Evolutionary conservation across 1,139 yeast species (phyloP), one percentile per base, ranked within the genome.

Genomic region (Suhomyces terraborum): DNA sequence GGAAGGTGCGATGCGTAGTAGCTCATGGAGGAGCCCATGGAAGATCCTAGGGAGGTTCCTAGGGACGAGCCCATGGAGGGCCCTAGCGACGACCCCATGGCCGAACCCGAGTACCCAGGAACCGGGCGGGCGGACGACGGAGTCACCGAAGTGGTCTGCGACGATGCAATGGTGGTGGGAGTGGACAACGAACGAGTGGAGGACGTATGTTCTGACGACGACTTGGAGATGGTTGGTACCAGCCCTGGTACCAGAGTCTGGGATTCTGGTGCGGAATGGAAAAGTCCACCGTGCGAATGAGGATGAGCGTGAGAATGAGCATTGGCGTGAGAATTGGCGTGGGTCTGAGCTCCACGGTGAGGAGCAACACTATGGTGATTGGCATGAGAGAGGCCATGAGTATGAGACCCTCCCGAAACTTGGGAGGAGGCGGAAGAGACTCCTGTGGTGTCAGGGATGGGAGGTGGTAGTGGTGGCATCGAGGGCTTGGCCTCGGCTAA

Each of bases 21-120:
- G 32, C 23, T 16, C 32, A 30, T 30, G 32, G 32, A 20, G 25
- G 20, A 17, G 30, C 20, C 30, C n/a, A n/a, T n/a, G n/a, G n/a
- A n/a, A n/a, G n/a, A n/a, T n/a, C n/a, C n/a, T n/a, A n/a, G n/a
- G 27, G 8, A 8, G 27, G 27, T 9, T 6, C 27, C 27, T n/a
- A n/a, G 20, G n/a, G n/a, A n/a, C n/a, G n/a, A n/a, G n/a, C n/a
- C n/a, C n/a, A n/a, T n/a, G 27, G 8, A 8, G 27, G 27, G 27
- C 12, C 27, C 27, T n/a, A n/a, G 20, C 13, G 31, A 16, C 21
- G 31, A 27, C 8, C n/a, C 9, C 20, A 19, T 28, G 16, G 32
- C 10, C n/a, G n/a, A n/a, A n/a, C n/a, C n/a, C n/a, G n/a, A n/a
- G n/a, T n/a, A n/a, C n/a, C n/a, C n/a, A n/a, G n/a, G n/a, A n/a